A percentile compares a stretch with the other conserved stretches of the same genome.
These are phyloP conservation scores for Podaxis sp. DNA, from an alignment of 768 basidiomycete genomes.

Conservation along the genomic window DNA sequence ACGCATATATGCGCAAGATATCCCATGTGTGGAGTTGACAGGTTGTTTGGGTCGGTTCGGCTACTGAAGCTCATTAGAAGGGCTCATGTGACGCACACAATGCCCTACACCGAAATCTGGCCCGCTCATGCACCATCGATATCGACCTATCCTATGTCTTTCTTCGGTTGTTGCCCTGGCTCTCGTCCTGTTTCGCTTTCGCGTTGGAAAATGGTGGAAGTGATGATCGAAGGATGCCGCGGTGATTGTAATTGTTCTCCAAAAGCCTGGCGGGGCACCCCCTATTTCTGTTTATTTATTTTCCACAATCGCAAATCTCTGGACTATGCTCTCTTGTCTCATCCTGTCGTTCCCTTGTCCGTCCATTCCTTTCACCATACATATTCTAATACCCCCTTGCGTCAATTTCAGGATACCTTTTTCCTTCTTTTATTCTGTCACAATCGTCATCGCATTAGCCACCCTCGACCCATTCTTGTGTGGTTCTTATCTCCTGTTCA, in stretches of 20 bases:
- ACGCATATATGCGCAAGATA: neutral
- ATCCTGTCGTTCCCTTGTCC: neutral
- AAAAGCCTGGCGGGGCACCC: slow-evolving; percentile 3
- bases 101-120: neutral
- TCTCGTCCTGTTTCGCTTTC: neutral
- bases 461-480: neutral
- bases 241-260: neutral
- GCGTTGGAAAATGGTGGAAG: neutral
- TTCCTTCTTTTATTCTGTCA: neutral
- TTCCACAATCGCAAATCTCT: neutral
- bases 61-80: neutral
- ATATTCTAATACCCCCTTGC: slow-evolving; percentile 3
- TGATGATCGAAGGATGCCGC: neutral
- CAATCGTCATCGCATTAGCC: neutral
- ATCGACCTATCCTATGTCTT: neutral
- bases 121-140: neutral
- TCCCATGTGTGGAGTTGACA: neutral
- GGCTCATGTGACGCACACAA: no score
- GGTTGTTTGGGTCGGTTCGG: neutral
- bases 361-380: neutral
- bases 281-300: neutral
- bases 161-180: neutral
- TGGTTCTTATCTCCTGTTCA: neutral
- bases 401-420: slow-evolving; percentile 3
- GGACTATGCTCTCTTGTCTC: neutral